Evolutionary conservation across 192 early-diverging fungal species (phyloP).

Genomic region (Gaertneriomyces sp.): DNA sequence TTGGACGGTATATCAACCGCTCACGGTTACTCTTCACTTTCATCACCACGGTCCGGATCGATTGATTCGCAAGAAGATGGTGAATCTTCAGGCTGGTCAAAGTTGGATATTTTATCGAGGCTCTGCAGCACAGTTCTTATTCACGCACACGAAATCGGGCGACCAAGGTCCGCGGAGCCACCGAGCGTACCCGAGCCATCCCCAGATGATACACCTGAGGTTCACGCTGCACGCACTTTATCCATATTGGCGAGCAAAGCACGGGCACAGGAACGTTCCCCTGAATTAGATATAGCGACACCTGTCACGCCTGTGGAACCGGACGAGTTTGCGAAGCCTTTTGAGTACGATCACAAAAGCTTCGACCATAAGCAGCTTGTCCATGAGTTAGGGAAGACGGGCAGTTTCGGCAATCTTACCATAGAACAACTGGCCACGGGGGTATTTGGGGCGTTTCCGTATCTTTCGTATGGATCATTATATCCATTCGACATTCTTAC

Average conservation of each 20-base stretch:
- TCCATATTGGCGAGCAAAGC: slow-evolving; percentile 21
- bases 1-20: no score
- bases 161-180: no score
- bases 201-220: neutral
- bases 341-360: slow-evolving; percentile 27
- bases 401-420: slow-evolving; percentile 6
- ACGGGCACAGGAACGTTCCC: slow-evolving; percentile 11
- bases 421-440: slow-evolving; percentile 8
- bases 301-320: slow-evolving; percentile 2
- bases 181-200: no score
- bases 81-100: slow-evolving; percentile 17
- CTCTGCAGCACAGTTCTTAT: slow-evolving; percentile 31
- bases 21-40: no score
- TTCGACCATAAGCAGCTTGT: slow-evolving; percentile 25
- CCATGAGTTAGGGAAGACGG: neutral
- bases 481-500: no score
- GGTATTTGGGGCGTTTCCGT: no score
- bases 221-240: slow-evolving; percentile 15
- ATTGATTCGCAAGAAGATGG: slow-evolving; percentile 1
- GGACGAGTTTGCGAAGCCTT: neutral
- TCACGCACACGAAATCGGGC: slow-evolving; percentile 10
- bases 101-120: slow-evolving; percentile 30
- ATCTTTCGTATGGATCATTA: no score
- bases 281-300: slow-evolving; percentile 1
- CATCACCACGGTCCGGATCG: no score